Conservation (phyloP, 139 green algal species). For the Volvox reticuliferus region DNA sequence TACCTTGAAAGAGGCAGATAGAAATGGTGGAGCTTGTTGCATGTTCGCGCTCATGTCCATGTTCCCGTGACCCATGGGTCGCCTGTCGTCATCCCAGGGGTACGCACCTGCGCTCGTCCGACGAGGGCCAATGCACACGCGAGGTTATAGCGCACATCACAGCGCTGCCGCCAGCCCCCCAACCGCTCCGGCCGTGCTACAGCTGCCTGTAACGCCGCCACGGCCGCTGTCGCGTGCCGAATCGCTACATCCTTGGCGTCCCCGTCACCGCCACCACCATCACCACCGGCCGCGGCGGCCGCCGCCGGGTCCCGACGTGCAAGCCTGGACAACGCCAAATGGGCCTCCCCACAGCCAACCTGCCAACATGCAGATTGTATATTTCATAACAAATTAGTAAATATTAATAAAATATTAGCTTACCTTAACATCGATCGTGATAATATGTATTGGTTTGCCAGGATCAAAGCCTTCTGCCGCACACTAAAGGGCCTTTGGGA, state of each 20-base stretch:
- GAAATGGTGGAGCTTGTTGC: too few relatives aligned
- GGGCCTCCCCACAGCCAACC: slow-evolving; percentile 58
- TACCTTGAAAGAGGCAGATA: too few relatives aligned
- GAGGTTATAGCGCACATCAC: slow-evolving; percentile 73
- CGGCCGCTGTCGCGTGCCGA: slow-evolving; percentile 33
- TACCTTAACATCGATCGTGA: too few relatives aligned
- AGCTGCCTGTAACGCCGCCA: slow-evolving; percentile 56
- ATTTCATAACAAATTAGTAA: too few relatives aligned
- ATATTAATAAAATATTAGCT: too few relatives aligned
- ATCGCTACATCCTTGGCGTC: not conserved
- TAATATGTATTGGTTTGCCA: too few relatives aligned
- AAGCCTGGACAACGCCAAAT: slow-evolving; percentile 48
- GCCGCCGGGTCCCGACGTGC: not conserved
- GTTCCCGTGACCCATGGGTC: too few relatives aligned
- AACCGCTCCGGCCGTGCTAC: slow-evolving; percentile 54
- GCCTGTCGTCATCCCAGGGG: not conserved
- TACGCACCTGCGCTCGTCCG: slow-evolving; percentile 32
- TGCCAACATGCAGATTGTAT: too few relatives aligned
- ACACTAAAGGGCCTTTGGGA: too few relatives aligned
- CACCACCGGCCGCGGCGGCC: not conserved
- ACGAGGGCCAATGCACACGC: slow-evolving; percentile 61
- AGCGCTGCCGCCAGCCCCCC: slow-evolving; percentile 58
- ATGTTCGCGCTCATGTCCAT: too few relatives aligned
- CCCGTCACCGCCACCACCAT: not conserved
- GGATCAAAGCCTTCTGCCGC: too few relatives aligned